Base-by-base conservation (phyloP, 441 rosid genomes). In the Mallotus japonicus region DNA sequence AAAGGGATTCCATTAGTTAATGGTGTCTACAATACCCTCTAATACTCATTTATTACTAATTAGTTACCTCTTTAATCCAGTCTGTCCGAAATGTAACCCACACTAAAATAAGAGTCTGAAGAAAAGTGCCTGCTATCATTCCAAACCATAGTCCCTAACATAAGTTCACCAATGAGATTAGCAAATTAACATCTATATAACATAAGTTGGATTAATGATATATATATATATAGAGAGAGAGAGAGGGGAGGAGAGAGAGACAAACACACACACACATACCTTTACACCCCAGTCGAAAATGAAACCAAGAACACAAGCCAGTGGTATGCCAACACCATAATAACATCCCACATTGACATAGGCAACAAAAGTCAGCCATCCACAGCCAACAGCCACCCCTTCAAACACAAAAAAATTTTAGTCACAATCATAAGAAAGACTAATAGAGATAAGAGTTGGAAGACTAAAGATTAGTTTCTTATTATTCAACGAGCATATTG, bases 61-160 rank as follows among this genome's bases (percentile, higher is more conserved):
- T 20, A 2, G 28, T 17, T 67, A 88, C 94, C 89, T 91, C 94
- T 69, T 80, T 77, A 47, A 81, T 80, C 94, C 92, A 91, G 53
- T 89, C 85, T 0, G 94, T 83, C 44, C 81, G 77, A 53, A 53
- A 79, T 0, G 92, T 89, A 16, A 83, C 77, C 72, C 83, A 89
- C 10, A 88, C 17, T 44, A 91, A 77, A 73, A 89, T 88, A 3
- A 84, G 11, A 17, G 97, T 88, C 69, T 89, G 97, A 60, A 88
- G 62, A 3, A 73, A 17, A 0, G 91, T 85, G 6, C 92, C 96
- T 53, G 85, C 89, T 8, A 91, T 78, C 96, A 89, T 87, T 3
- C 96, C 97, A 0, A 81, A 71, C 96, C 96, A 89, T 62, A 91
- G 83, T 65, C 96, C 96, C 96, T 89, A 24, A 34, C 37, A 34